Base-by-base conservation (phyloP, 2,329 filamentous ascomycete genomes). In the Zymoseptoria tritici region DNA sequence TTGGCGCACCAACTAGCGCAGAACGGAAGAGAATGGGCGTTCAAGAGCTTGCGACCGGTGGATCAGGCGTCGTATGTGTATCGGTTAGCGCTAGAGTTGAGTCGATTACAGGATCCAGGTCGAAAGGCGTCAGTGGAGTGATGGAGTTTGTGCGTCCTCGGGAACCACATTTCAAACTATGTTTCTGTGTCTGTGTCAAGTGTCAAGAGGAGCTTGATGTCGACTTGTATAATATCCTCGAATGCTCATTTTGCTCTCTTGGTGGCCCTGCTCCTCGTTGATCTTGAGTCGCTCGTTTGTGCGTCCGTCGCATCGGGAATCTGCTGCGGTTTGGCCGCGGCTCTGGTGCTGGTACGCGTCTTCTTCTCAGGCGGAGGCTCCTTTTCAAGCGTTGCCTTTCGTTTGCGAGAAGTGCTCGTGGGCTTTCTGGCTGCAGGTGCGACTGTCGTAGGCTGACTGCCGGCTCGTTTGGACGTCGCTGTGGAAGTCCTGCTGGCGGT, bases 21-120 rank as follows among this genome's bases (percentile, higher is more conserved):
- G 56, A 55, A 50, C 9, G 64, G 62, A 1, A 36, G 58, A 31
- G 59, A 61, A 26, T 64, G 62, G 64, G 55, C 55, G 20, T 36
- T 24, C 2, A 62, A 59, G 24, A 42, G 57, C 7, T 50, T 68
- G 20, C 55, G 64, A 26, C 56, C 46, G 20, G 60, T 58, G 19
- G 63, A 66, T 50, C 52, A 56, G 31, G 55, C 56, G n/a, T 56
- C 61, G 24, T 58, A 64, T 57, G 42, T 62, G 2, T 62, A 62
- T 55, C 55, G 62, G 11, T 49, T 64, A 49, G 55, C 62, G 22
- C 26, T 64, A 46, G 62, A 64, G 56, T 49, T 64, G 8, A 58
- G 60, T 16, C 52, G 58, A 22, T 20, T 20, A 24, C 62, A 26
- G 24, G 58, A 64, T 56, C 59, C 60, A 5, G 46, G 51, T 46